Percentiles rank a stretch among this genome's conserved stretches.
Conservation (phyloP, 2,329 filamentous ascomycete genomes). For the Dothidotthia symphoricarpi region DNA sequence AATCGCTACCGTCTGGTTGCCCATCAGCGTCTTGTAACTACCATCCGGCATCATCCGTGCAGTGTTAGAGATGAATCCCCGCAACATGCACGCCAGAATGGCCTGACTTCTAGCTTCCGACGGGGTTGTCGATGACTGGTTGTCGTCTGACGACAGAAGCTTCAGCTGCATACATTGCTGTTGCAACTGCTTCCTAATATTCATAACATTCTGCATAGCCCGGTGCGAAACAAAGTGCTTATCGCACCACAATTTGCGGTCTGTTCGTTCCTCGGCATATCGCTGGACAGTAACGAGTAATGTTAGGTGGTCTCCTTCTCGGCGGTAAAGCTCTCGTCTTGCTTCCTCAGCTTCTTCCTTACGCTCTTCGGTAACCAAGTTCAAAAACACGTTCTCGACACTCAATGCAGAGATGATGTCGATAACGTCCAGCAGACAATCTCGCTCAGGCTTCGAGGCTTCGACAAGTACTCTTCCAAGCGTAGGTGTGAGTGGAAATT, state of each 20-base stretch:
- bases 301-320: slow-evolving; percentile 65
- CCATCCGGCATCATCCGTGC: slow-evolving; percentile 60
- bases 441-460: slow-evolving; percentile 65
- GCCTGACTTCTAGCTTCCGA: slow-evolving; percentile 48
- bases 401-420: slow-evolving; percentile 73
- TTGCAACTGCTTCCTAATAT: slow-evolving; percentile 62
- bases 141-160: slow-evolving; percentile 26
- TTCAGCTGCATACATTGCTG: slow-evolving; percentile 55
- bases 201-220: slow-evolving; percentile 66
- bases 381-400: slow-evolving; percentile 63
- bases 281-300: slow-evolving; percentile 60
- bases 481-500: slow-evolving; percentile 77
- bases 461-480: slow-evolving; percentile 81
- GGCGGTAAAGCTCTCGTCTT: slow-evolving; percentile 55
- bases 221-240: slow-evolving; percentile 60
- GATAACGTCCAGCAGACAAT: slow-evolving; percentile 78
- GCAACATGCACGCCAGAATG: slow-evolving; percentile 58
- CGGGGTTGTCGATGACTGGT: slow-evolving; percentile 11
- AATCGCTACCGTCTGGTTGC: slow-evolving; percentile 62
- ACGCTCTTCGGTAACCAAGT: slow-evolving; percentile 59
- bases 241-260: slow-evolving; percentile 61
- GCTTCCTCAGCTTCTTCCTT: slow-evolving; percentile 58
- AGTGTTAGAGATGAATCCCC: slow-evolving; percentile 60
- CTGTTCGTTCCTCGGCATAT: slow-evolving; percentile 57
- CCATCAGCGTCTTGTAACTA: slow-evolving; percentile 60